A percentile compares a stretch with the other conserved stretches of the same genome.
Evolutionary conservation across 2,329 filamentous ascomycete genomes (phyloP).

Genomic region (Calonectria leucothoes): DNA sequence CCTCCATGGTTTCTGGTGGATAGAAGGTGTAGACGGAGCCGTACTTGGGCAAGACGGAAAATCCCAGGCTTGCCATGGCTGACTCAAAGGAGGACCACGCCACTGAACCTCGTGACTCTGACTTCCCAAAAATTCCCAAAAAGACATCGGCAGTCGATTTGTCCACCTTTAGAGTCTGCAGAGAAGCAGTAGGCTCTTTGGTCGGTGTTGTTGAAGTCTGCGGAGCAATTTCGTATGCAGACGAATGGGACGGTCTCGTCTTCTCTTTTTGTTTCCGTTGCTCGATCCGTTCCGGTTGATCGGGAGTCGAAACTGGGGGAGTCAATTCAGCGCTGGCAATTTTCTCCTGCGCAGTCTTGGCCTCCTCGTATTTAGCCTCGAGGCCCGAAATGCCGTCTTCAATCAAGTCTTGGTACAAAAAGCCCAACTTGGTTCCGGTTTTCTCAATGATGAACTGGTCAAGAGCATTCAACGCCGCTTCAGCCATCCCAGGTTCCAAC

Average conservation of each 20-base stretch:
- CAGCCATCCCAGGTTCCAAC: constrained; percentile 51
- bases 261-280: constrained; percentile 56
- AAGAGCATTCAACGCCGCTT: constrained; percentile 48
- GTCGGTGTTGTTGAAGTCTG: not conserved
- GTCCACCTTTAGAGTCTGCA: constrained; percentile 50
- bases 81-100: constrained; percentile 52
- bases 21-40: constrained; percentile 56
- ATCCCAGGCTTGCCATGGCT: constrained; percentile 55
- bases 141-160: constrained; percentile 52
- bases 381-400: constrained; percentile 51
- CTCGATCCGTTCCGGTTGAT: constrained; percentile 43
- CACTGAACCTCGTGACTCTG: constrained; percentile 44
- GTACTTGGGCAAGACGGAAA: constrained; percentile 53
- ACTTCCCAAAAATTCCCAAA: constrained; percentile 46
- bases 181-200: not conserved
- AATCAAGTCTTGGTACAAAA: constrained; percentile 57
- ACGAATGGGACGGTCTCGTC: constrained; percentile 53
- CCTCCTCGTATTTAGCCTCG: constrained; percentile 40
- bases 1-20: constrained; percentile 42
- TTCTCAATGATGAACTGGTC: constrained; percentile 52
- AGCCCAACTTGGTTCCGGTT: constrained; percentile 52
- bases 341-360: constrained; percentile 37
- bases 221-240: constrained; percentile 46
- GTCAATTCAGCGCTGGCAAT: constrained; percentile 18
- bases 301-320: constrained; percentile 27